These are phyloP conservation scores for Salvia hispanica DNA, from an alignment of 257 asterid genomes.

Conservation along the genomic window DNA sequence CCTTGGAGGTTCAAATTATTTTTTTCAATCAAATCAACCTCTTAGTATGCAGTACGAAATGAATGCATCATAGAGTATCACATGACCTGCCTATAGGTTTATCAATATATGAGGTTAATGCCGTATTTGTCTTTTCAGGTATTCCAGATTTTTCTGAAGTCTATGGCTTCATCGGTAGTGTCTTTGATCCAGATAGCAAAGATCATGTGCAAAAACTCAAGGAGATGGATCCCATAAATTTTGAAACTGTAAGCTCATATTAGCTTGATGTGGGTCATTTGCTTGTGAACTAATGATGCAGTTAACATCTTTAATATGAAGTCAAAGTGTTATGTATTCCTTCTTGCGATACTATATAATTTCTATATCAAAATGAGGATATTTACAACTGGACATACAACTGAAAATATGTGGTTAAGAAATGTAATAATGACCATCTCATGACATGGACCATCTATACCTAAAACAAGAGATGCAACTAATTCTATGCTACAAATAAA, in stretches of 20 bases:
- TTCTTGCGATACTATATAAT: neutral
- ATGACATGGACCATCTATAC: neutral
- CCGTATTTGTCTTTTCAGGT: slow-evolving; percentile 44
- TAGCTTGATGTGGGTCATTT: slow-evolving; percentile 19
- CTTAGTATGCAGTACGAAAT: neutral
- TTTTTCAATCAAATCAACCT: slow-evolving; percentile 12
- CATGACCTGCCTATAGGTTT: slow-evolving; percentile 10
- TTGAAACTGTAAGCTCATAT: slow-evolving; percentile 75
- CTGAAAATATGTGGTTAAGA: neutral
- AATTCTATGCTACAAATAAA: neutral
- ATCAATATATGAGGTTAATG: neutral
- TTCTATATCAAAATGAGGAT: neutral
- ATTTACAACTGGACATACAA: slow-evolving; percentile 1
- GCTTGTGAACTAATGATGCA: neutral
- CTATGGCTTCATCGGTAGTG: slow-evolving; percentile 89
- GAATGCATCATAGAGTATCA: slow-evolving; percentile 11
- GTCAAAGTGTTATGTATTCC: neutral
- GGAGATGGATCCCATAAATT: slow-evolving; percentile 98
- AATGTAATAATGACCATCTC: neutral
- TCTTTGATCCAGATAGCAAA: slow-evolving; percentile 78
- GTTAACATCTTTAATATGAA: slow-evolving; percentile 5
- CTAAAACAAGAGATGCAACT: slow-evolving; percentile 2
- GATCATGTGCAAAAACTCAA: slow-evolving; percentile 85
- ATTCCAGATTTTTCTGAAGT: slow-evolving; percentile 97
- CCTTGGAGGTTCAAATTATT: neutral